Evolutionary conservation across 163 green algal genomes (phyloP).

Genomic region (Trebouxiophyceae sp.): DNA sequence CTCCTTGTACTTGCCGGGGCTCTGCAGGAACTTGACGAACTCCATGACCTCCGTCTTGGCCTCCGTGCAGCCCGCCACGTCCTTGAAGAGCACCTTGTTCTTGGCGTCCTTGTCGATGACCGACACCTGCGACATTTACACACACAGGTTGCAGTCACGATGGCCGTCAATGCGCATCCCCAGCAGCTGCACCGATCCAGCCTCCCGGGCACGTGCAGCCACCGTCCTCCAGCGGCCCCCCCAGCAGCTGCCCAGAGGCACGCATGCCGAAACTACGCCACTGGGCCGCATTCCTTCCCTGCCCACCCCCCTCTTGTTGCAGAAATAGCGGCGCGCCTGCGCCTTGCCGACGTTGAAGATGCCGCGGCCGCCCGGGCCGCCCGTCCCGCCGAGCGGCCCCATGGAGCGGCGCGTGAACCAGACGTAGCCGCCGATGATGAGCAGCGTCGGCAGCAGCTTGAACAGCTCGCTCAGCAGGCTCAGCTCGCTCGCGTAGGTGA

Average conservation of each 20-base stretch:
- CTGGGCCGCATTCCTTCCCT: too few species aligned
- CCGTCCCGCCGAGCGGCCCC: constrained; percentile 37
- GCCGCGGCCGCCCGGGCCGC: constrained; percentile 48
- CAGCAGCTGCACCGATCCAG: not conserved
- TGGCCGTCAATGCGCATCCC: not conserved
- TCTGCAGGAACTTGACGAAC: constrained; percentile 96
- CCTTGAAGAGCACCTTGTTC: constrained; percentile 86
- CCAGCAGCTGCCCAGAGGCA: too few species aligned
- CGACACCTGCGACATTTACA: constrained; percentile 38
- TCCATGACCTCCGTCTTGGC: constrained; percentile 96
- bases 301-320: too few species aligned
- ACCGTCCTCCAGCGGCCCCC: not conserved
- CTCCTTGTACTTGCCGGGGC: constrained; percentile 73
- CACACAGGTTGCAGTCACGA: too few species aligned
- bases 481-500: constrained; percentile 51
- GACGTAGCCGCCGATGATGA: constrained; percentile 81
- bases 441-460: constrained; percentile 75
- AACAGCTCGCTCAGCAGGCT: constrained; percentile 70
- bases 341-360: constrained; percentile 94
- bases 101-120: constrained; percentile 87
- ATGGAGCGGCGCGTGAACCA: constrained; percentile 73
- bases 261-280: not conserved
- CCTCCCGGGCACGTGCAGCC: not conserved
- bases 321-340: constrained; percentile 29
- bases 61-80: constrained; percentile 88